Percentiles rank a stretch among this genome's conserved stretches.
Evolutionary conservation across 1,139 yeast genomes (phyloP).

Genomic region (Chernovozyma aurita): DNA sequence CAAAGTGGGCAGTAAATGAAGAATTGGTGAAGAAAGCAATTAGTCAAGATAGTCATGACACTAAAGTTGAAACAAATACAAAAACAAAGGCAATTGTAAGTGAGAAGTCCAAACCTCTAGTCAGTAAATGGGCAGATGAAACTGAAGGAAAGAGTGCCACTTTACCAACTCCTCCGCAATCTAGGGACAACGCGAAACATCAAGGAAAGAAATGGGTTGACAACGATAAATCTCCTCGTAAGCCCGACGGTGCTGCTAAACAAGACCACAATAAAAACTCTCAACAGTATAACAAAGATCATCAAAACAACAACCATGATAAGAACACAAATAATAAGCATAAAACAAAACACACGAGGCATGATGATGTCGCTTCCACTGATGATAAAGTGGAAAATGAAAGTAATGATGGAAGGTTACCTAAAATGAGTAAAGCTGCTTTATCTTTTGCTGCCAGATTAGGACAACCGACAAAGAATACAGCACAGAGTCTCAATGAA

Average conservation of each 20-base stretch:
- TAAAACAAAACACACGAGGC: not conserved
- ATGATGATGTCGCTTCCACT: not conserved
- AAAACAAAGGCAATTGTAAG: slow-evolving; percentile 7
- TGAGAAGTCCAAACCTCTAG: slow-evolving; percentile 15
- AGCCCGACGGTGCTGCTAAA: not conserved
- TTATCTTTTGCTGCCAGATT: not conserved
- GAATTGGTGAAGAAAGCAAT: slow-evolving; percentile 22
- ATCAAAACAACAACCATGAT: not conserved
- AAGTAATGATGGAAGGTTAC: not conserved
- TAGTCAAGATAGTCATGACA: slow-evolving; percentile 15
- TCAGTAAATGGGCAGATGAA: slow-evolving; percentile 28
- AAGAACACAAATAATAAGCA: too few relatives aligned
- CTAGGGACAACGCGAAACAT: slow-evolving; percentile 1
- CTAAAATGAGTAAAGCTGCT: not conserved
- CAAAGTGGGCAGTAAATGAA: slow-evolving; percentile 37
- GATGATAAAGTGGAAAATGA: not conserved
- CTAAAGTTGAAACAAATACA: slow-evolving; percentile 12
- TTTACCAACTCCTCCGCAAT: slow-evolving; percentile 8
- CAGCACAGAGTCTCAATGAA: not conserved
- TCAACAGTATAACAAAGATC: not conserved
- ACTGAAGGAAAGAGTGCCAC: slow-evolving; percentile 3
- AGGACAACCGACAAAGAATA: not conserved
- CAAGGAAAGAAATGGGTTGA: not conserved
- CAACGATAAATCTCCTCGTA: not conserved
- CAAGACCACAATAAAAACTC: not conserved